These are phyloP conservation scores for Melampsora americana DNA, from an alignment of 1,284 basidiomycete genomes.

Conservation along the genomic window DNA sequence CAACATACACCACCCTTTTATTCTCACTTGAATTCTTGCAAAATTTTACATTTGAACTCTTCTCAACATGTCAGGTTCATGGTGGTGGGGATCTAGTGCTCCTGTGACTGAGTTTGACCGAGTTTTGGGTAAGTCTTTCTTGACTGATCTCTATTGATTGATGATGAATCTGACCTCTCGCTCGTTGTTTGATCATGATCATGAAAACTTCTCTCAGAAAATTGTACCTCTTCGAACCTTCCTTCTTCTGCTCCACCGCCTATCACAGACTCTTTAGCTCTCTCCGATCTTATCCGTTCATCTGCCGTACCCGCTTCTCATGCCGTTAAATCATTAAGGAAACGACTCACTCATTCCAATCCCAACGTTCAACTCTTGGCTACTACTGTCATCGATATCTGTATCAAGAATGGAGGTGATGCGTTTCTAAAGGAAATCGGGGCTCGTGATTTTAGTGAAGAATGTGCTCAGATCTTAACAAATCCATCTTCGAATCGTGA, in stretches of 20 bases:
- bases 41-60: neutral
- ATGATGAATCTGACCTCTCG: neutral
- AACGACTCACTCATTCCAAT: conserved; percentile 85
- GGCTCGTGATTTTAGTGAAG: conserved; percentile 89
- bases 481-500: conserved; percentile 64
- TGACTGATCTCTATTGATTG: neutral
- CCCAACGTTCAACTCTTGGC: conserved; percentile 89
- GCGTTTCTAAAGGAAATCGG: conserved; percentile 79
- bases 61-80: conserved; percentile 26
- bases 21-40: no score
- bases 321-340: conserved; percentile 83
- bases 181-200: neutral
- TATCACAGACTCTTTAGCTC: conserved; percentile 31
- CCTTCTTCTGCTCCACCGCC: conserved; percentile 40
- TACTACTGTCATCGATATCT: conserved; percentile 81
- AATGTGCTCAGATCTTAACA: conserved; percentile 71
- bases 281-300: conserved; percentile 66
- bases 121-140: conserved; percentile 19
- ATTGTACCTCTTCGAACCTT: conserved; percentile 39
- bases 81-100: conserved; percentile 19
- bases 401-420: conserved; percentile 97
- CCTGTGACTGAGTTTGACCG: conserved; percentile 39
- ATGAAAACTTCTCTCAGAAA: neutral
- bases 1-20: no score
- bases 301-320: conserved; percentile 80